phyloP scores from a whole-genome alignment of 768 basidiomycete species.

The Tricholoma sp. region DNA sequence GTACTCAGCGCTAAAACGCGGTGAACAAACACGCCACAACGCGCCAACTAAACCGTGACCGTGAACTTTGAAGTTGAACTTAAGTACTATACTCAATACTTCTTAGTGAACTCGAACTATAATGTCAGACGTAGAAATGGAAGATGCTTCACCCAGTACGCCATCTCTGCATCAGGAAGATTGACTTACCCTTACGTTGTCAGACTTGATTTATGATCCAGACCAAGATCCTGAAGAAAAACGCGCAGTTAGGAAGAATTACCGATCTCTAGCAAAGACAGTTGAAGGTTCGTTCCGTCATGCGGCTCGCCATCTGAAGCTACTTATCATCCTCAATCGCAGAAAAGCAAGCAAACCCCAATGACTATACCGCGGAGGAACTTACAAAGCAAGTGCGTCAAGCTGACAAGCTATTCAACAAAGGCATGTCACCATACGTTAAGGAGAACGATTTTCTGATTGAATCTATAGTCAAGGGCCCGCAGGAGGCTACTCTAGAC shows the following conservation, averaged over 20 bases:
- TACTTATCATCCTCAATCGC: not conserved
- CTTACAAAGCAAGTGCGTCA: slow-evolving; percentile 50
- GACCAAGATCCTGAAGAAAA: slow-evolving; percentile 82
- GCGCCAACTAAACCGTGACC: slow-evolving; percentile 18
- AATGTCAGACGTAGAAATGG: slow-evolving; percentile 31
- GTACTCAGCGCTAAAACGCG: no score
- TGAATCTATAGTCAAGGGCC: slow-evolving; percentile 54
- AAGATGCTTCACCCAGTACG: slow-evolving; percentile 12
- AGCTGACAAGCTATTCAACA: slow-evolving; percentile 59
- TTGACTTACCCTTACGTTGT: not conserved
- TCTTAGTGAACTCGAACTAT: not conserved
- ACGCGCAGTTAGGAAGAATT: slow-evolving; percentile 66
- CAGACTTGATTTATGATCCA: slow-evolving; percentile 62
- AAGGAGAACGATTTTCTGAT: not conserved
- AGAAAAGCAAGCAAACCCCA: slow-evolving; percentile 48
- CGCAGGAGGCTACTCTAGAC: slow-evolving; percentile 88
- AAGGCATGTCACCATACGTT: slow-evolving; percentile 36
- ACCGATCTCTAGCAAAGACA: slow-evolving; percentile 58
- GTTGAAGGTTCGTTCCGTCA: slow-evolving; percentile 51
- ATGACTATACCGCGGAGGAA: slow-evolving; percentile 51
- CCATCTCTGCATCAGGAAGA: not conserved
- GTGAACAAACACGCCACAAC: slow-evolving; percentile 32
- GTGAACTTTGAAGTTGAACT: no score
- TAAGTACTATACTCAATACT: not conserved
- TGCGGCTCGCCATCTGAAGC: not conserved